These are phyloP conservation scores for Ganoderma meredithae DNA, from an alignment of 1,284 basidiomycete genomes.

Conservation along the genomic window DNA sequence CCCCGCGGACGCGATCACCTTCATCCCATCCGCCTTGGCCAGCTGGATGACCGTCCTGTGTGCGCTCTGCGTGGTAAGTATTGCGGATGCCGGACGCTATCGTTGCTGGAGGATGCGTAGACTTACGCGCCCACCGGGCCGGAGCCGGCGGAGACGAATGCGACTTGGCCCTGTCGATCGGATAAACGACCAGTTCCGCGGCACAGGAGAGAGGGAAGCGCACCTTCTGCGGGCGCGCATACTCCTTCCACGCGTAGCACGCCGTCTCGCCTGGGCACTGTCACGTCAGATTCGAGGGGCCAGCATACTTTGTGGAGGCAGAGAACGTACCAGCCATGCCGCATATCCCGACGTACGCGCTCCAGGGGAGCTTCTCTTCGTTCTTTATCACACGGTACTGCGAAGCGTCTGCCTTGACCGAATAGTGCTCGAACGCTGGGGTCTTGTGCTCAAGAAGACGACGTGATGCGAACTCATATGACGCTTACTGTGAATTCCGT, in stretches of 20 bases:
- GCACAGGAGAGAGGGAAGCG: background rate
- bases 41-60: conserved; percentile 59
- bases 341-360: conserved; percentile 40
- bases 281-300: background rate
- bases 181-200: background rate
- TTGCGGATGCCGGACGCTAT: background rate
- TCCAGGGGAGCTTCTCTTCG: conserved; percentile 40
- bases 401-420: conserved; percentile 9
- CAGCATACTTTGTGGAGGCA: background rate
- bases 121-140: conserved; percentile 33
- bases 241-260: conserved; percentile 37
- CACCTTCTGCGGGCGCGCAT: conserved; percentile 32
- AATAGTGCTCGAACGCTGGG: conserved; percentile 36
- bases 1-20: conserved; percentile 78
- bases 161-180: conserved; percentile 32
- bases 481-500: conserved; percentile 41
- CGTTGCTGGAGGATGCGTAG: no score
- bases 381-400: conserved; percentile 35
- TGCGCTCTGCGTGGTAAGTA: background rate
- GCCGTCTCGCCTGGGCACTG: conserved; percentile 34
- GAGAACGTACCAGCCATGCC: conserved; percentile 42
- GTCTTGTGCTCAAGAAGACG: conserved; percentile 11
- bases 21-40: conserved; percentile 66
- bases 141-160: conserved; percentile 34
- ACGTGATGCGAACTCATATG: background rate